phyloP scores from a whole-genome alignment of 2,329 filamentous ascomycete genomes.

The Colletotrichum liriopes region DNA sequence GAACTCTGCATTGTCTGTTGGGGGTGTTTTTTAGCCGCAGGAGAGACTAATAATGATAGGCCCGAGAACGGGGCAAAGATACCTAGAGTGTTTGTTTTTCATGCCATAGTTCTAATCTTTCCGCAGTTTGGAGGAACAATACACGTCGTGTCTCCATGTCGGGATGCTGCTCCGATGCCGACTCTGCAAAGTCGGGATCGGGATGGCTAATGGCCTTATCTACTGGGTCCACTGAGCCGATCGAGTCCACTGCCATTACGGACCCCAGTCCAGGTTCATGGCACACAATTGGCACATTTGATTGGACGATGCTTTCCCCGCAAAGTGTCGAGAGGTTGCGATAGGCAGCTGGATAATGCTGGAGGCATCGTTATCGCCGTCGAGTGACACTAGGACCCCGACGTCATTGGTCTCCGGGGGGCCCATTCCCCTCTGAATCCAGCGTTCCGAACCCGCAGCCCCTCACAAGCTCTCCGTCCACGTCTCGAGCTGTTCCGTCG shows the following conservation, averaged over 20 bases:
- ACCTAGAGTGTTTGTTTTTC: background rate
- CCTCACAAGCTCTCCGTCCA: conserved; percentile 34
- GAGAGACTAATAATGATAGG: background rate
- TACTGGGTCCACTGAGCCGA: conserved; percentile 13
- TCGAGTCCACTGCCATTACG: conserved; percentile 9
- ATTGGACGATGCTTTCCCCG: conserved; percentile 33
- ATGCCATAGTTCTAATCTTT: background rate
- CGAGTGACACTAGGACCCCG: conserved; percentile 2
- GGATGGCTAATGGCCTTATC: conserved; percentile 22
- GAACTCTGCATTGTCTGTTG: conserved; percentile 4
- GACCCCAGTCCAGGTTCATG: background rate
- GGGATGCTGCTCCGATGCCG: conserved; percentile 28
- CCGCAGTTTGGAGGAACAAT: background rate
- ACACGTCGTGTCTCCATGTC: conserved; percentile 6
- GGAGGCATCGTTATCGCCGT: conserved; percentile 16
- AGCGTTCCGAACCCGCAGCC: conserved; percentile 20
- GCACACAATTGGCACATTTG: conserved; percentile 22
- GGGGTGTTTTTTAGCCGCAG: background rate
- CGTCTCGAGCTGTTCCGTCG: conserved; percentile 6
- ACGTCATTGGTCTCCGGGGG: conserved; percentile 32
- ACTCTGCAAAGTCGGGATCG: conserved; percentile 33
- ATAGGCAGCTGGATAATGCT: conserved; percentile 22
- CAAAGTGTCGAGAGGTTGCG: conserved; percentile 17
- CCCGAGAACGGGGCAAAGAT: background rate
- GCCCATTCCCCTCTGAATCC: background rate